A percentile compares a stretch with the other conserved stretches of the same genome.
Conservation (phyloP, 441 rosid species). For the Adansonia gregorii region DNA sequence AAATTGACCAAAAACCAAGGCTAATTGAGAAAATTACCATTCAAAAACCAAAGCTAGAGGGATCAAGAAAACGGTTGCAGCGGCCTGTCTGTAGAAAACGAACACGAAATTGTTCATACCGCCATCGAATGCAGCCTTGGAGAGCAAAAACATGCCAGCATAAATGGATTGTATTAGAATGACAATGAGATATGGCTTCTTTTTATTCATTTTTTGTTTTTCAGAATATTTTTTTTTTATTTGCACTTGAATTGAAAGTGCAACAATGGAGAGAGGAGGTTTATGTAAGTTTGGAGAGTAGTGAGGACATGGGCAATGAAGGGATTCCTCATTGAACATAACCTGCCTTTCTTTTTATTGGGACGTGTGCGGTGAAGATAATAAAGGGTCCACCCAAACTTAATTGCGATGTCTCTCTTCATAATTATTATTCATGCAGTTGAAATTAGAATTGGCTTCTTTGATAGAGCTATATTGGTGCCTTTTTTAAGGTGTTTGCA, state of each 20-base stretch:
- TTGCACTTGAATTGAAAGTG: background rate
- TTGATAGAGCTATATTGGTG: background rate
- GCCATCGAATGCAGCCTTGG: slow-evolving; percentile 76
- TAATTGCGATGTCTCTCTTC: background rate
- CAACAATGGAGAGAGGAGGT: slow-evolving; percentile 19
- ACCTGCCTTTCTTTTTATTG: slow-evolving; percentile 1
- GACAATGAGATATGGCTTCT: slow-evolving; percentile 61
- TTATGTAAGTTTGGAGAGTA: slow-evolving; percentile 25
- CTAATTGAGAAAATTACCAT: slow-evolving; percentile 45
- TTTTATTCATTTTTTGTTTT: slow-evolving; percentile 41
- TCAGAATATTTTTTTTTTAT: background rate
- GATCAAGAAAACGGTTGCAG: slow-evolving; percentile 68
- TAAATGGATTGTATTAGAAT: slow-evolving; percentile 63
- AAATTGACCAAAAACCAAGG: background rate
- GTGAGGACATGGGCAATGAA: slow-evolving; percentile 13
- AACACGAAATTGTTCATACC: slow-evolving; percentile 87
- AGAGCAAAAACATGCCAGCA: slow-evolving; percentile 81
- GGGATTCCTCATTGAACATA: slow-evolving; percentile 5
- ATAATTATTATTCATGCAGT: background rate
- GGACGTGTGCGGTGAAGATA: slow-evolving; percentile 39
- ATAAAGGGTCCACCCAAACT: slow-evolving; percentile 35
- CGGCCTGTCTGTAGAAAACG: slow-evolving; percentile 80
- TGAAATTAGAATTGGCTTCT: background rate
- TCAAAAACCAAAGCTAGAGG: slow-evolving; percentile 69
- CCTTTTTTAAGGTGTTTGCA: background rate